Conservation (phyloP, 805 yeast species). For the Kodamaea leandrae region DNA sequence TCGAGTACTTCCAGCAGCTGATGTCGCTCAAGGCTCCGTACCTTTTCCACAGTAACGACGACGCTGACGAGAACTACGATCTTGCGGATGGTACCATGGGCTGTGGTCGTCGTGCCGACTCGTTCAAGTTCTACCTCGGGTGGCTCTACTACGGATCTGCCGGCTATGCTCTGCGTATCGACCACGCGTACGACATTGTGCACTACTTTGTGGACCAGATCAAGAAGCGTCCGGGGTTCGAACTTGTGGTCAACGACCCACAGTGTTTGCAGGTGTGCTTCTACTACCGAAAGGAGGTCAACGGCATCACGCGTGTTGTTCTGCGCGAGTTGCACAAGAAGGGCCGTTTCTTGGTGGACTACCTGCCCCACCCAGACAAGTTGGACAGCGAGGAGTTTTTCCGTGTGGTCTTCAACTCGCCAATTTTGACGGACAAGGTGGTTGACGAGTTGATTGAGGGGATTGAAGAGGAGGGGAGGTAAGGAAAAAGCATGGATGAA, state of each 20-base stretch:
- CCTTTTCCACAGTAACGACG: constrained; percentile 61
- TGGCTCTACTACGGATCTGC: constrained; percentile 76
- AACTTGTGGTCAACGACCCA: constrained; percentile 48
- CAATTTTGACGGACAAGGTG: constrained; percentile 40
- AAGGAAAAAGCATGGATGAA: neutral
- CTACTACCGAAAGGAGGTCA: constrained; percentile 53
- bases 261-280: constrained; percentile 85
- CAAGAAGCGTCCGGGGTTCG: constrained; percentile 42
- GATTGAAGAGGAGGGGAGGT: constrained; percentile 20
- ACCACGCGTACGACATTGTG: constrained; percentile 68
- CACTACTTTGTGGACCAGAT: constrained; percentile 56
- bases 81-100: constrained; percentile 92
- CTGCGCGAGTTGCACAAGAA: constrained; percentile 55
- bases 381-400: constrained; percentile 71
- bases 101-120: constrained; percentile 83
- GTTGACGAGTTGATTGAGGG: constrained; percentile 36
- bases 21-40: constrained; percentile 80
- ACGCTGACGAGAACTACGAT: constrained; percentile 57
- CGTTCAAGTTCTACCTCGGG: constrained; percentile 71
- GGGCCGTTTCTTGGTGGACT: constrained; percentile 75
- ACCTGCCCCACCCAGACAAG: constrained; percentile 60
- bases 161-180: constrained; percentile 66
- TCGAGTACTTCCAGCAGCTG: constrained; percentile 60
- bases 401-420: constrained; percentile 80
- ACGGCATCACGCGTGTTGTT: constrained; percentile 54